A percentile compares a stretch with the other conserved stretches of the same genome.
Conservation (phyloP, 352 stramenopile species). For the Globisporangium okanoganense region DNA sequence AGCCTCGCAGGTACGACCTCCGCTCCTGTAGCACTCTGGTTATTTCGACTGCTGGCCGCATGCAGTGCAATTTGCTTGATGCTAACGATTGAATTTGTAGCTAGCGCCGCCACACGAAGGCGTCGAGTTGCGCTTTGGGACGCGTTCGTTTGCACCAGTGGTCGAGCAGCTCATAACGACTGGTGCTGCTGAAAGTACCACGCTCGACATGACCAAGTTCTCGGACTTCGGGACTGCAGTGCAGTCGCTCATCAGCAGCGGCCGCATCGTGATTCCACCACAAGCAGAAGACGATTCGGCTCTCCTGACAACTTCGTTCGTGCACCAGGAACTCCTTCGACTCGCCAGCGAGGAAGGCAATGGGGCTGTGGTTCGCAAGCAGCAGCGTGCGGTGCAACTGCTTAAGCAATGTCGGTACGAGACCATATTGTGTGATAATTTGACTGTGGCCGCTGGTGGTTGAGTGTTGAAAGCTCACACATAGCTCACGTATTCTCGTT, state of each 20-base stretch:
- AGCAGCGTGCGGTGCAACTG: constrained; percentile 52
- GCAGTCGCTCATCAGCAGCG: constrained; percentile 38
- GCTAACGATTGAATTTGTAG: constrained; percentile 15
- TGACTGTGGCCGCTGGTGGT: not conserved
- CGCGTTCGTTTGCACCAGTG: constrained; percentile 58
- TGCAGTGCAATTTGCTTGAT: not conserved
- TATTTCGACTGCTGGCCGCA: no score
- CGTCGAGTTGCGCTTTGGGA: constrained; percentile 68
- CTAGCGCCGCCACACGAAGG: constrained; percentile 66
- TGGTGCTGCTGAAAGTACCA: constrained; percentile 15
- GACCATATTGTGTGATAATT: not conserved
- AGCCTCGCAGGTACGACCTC: constrained; percentile 33
- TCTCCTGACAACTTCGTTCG: constrained; percentile 33
- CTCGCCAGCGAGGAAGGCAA: constrained; percentile 56
- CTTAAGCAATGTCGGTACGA: constrained; percentile 46
- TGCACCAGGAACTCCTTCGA: constrained; percentile 50
- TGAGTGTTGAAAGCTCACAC: not conserved
- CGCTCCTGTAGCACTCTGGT: no score
- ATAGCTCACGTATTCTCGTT: not conserved
- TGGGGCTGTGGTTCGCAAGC: constrained; percentile 54
- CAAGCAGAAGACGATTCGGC: not conserved
- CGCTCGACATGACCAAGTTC: constrained; percentile 16
- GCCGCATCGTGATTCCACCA: constrained; percentile 21
- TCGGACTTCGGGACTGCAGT: constrained; percentile 55
- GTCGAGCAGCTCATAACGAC: constrained; percentile 36